phyloP scores from a whole-genome alignment of 2,329 filamentous ascomycete species.

The Dendrostoma leiphaemia region DNA sequence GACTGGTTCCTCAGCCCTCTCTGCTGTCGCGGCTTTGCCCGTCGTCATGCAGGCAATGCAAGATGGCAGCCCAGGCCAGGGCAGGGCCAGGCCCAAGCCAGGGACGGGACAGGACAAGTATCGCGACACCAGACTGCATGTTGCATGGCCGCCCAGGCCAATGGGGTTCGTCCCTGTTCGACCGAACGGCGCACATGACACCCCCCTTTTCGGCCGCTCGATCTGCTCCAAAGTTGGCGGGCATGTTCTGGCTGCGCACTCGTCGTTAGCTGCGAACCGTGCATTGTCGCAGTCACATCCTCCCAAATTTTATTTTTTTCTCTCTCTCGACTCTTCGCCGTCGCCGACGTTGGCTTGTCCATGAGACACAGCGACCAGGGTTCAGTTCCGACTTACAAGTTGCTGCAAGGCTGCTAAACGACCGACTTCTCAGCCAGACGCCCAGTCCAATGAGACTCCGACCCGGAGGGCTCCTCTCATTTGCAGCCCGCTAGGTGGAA shows the following conservation, averaged over 20 bases:
- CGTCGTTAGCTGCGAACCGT: not conserved
- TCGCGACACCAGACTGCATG: constrained; percentile 12
- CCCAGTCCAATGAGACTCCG: constrained; percentile 10
- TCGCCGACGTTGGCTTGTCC: not conserved
- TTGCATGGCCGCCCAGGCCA: constrained; percentile 9
- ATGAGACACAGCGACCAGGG: not conserved
- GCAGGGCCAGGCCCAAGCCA: too few species aligned
- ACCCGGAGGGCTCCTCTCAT: not conserved
- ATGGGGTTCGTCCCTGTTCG: constrained; percentile 13
- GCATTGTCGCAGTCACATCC: not conserved
- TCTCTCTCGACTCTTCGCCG: not conserved
- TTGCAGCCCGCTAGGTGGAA: constrained; percentile 6
- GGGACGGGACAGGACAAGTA: too few species aligned
- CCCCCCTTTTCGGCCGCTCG: constrained; percentile 12
- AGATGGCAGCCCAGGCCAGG: not conserved
- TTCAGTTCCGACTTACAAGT: constrained; percentile 11
- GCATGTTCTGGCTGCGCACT: not conserved
- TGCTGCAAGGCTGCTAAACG: constrained; percentile 12
- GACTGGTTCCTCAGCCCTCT: too few species aligned
- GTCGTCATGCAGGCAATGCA: not conserved
- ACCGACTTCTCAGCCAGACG: not conserved
- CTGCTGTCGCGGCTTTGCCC: not conserved
- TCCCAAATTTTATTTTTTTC: not conserved
- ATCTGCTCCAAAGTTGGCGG: not conserved
- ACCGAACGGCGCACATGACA: constrained; percentile 15